These are phyloP conservation scores for Clarireedia paspali DNA, from an alignment of 2,329 filamentous ascomycete genomes.

Conservation along the genomic window DNA sequence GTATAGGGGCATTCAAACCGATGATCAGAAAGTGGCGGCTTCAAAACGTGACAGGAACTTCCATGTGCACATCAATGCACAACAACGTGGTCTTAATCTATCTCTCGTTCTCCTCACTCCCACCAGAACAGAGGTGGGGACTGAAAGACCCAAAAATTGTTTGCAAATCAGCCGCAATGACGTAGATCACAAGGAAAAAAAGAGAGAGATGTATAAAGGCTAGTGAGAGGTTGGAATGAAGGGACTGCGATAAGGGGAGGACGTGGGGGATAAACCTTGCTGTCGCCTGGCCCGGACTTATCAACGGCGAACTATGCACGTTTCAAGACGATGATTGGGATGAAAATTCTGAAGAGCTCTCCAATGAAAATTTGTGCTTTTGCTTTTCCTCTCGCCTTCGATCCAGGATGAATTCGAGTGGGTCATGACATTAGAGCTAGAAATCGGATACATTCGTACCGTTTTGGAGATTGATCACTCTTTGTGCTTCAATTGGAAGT, in stretches of 20 bases:
- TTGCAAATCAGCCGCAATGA: conserved; percentile 5
- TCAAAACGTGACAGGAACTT: neutral
- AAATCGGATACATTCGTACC: neutral
- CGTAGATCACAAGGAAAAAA: conserved; percentile 5
- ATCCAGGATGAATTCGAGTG: neutral
- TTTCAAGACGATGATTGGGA: neutral
- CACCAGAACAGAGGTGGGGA: too few species aligned
- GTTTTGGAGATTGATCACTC: neutral
- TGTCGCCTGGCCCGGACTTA: neutral
- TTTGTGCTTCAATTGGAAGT: neutral
- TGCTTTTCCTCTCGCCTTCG: neutral
- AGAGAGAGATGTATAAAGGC: neutral
- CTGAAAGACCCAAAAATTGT: neutral
- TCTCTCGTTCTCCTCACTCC: too few species aligned
- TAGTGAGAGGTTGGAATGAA: neutral
- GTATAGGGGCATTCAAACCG: neutral
- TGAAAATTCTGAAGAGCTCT: neutral
- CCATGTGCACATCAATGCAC: conserved; percentile 10
- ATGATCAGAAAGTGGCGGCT: neutral
- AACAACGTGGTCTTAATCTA: neutral
- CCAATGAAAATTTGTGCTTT: neutral
- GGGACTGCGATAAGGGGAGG: neutral
- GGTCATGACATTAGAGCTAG: neutral
- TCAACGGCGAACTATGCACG: neutral
- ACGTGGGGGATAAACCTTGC: conserved; percentile 3